Evolutionary conservation across 257 asterid genomes (phyloP).

Genomic region (Cinchona pubescens): DNA sequence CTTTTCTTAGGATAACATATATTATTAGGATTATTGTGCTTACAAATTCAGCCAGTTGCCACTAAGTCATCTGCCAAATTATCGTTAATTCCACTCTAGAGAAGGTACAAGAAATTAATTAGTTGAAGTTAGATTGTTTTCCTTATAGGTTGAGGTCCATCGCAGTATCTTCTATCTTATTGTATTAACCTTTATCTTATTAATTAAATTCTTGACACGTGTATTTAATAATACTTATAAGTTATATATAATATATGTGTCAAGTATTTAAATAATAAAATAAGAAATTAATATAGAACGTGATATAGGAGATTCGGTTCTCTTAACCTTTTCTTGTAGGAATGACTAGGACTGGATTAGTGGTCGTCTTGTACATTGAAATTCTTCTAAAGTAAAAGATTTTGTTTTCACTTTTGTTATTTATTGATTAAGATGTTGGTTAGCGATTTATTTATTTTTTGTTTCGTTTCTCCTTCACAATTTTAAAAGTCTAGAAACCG

Average conservation of each 20-base stretch:
- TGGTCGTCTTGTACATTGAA: neutral
- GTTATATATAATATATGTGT: too few species aligned
- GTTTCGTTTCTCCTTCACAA: neutral
- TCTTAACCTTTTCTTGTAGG: neutral
- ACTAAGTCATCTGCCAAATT: neutral
- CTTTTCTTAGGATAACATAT: neutral
- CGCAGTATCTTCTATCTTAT: too few species aligned
- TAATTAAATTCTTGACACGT: too few species aligned
- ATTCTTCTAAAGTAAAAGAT: neutral
- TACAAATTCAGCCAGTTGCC: neutral
- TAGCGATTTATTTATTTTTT: neutral
- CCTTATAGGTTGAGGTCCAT: too few species aligned
- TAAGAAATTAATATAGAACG: too few species aligned
- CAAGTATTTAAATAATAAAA: too few species aligned
- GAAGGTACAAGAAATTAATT: neutral
- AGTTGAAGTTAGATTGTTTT: too few species aligned
- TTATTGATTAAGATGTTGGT: neutral
- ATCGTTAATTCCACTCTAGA: neutral
- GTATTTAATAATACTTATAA: too few species aligned
- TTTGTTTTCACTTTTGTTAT: neutral
- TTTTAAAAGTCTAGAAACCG: neutral
- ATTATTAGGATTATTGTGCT: neutral
- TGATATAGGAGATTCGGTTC: too few species aligned
- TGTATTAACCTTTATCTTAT: too few species aligned
- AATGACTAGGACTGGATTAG: neutral